Evolutionary conservation across 2,329 filamentous ascomycete genomes (phyloP), one percentile per base, ranked within the genome.

Genomic region (Didymella keratinophila): DNA sequence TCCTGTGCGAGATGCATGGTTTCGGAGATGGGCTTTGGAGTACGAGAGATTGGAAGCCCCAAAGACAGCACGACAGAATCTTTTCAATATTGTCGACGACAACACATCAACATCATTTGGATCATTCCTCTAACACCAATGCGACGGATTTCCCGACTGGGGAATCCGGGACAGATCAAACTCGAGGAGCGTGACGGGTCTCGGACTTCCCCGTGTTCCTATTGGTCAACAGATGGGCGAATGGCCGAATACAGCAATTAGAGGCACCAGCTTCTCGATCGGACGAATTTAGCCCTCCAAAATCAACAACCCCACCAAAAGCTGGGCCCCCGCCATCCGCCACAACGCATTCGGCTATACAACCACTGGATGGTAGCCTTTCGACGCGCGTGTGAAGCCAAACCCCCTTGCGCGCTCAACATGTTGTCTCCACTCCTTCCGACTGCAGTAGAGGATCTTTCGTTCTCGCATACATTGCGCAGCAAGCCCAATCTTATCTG

Each of bases 1-100:
- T 63, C 56, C 41, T 65, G 58, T 25, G 66, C 60, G 20, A 64
- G 56, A 60, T 68, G 62, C 66, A 68, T 68, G 46, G 14, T 39
- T 51, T 9, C 23, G 12, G 14, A 28, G 20, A 6, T 44, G 1
- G 18, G 25, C 12, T 16, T 46, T 34, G 45, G 21, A 11, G 34
- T 25, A 39, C 27, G 50, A 43, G 11, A n/a, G n/a, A 32, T 46
- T 21, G 32, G 27, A 36, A 11, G 11, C 12, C 8, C 11, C 28
- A 32, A 39, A 10, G 32, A 45, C 39, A 45, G 49, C 49, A 16
- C 23, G 28, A 46, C 30, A 30, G 5, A 28, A 46, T 28, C 53
- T 56, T 58, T 54, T 58, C 42, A 58, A 54, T 25, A 37, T 34
- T 30, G 11, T 11, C 18, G 11, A 23, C 32, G n/a, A 46, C 32